Base-by-base conservation (phyloP, 2,329 filamentous ascomycete genomes). In the Talaromyces piceae region DNA sequence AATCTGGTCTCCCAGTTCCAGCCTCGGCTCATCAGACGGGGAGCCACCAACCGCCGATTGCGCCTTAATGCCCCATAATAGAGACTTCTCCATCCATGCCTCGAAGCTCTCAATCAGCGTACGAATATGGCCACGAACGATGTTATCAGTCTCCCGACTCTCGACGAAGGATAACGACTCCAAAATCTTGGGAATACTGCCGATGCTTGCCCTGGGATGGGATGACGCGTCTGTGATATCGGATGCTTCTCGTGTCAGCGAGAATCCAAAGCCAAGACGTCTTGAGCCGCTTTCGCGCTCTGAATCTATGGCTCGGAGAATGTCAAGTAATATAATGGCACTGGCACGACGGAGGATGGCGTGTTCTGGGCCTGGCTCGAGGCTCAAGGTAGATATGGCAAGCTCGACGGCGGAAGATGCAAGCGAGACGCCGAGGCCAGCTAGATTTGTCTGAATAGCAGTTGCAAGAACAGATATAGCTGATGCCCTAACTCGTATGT, bases 311-410 rank as follows among this genome's bases (percentile, higher is more conserved):
- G 69, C 65, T 51, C 67, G 72, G 9, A 73, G 45, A 9, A 71
- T 61, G 43, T 73, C 70, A 4, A 72, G 63, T 4, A 73, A 59
- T 16, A 73, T 58, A 2, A 73, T 49, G 3, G 63, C 65, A 20
- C 69, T 69, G 30, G 70, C 68, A 9, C 71, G 69, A 22, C 71
- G 65, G 7, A 73, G 57, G 16, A 73, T 73, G 1, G 70, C 70
- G 23, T 61, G 69, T 51, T 69, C 70, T 0, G 59, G 57, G 1
- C 56, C 61, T 3, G 61, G 56, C 46, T 73, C 71, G 0, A 71
- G 57, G 1, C 61, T 67, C 3, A 73, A 56, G 1, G 66, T 72
- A 5, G 67, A 62, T 25, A 73, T 59, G 2, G 68, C 67, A 16
- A 73, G 61, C 6, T 72, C 69, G 5, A 73, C 60, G 0, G 69